phyloP scores from a whole-genome alignment of 75 land plant species.

The Picea sitchensis region DNA sequence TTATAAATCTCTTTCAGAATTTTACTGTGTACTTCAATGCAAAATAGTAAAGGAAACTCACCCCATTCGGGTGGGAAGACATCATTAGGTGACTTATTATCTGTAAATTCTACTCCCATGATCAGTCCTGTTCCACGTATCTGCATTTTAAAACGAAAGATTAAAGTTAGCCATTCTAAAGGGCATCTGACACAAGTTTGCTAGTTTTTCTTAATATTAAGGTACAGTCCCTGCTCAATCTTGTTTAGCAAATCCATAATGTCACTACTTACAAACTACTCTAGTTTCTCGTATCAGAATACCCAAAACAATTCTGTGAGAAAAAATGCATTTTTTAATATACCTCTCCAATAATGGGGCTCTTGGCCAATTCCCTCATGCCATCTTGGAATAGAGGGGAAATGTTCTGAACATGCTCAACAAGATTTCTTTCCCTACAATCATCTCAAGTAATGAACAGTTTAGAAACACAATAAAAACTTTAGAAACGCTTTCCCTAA shows the following conservation, averaged over 20 bases:
- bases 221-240: too few species aligned
- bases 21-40: neutral
- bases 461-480: neutral
- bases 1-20: neutral
- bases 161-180: neutral
- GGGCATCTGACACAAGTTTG: neutral
- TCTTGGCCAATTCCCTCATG: constrained; percentile 56
- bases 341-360: constrained; percentile 98
- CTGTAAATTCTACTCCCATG: constrained; percentile 79
- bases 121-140: constrained; percentile 87
- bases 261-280: neutral
- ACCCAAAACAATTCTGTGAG: neutral
- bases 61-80: constrained; percentile 95
- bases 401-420: constrained; percentile 56
- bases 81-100: constrained; percentile 83
- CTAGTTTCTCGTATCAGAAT: neutral
- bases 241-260: neutral
- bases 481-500: neutral
- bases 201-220: neutral
- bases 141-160: constrained; percentile 31
- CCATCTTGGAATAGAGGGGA: constrained; percentile 88
- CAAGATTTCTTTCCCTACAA: constrained; percentile 84
- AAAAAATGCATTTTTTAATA: constrained; percentile 5
- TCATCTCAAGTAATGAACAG: neutral
- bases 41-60: constrained; percentile 18